Conservation (phyloP, 179 eudicot species). For the Pouteria campechiana region DNA sequence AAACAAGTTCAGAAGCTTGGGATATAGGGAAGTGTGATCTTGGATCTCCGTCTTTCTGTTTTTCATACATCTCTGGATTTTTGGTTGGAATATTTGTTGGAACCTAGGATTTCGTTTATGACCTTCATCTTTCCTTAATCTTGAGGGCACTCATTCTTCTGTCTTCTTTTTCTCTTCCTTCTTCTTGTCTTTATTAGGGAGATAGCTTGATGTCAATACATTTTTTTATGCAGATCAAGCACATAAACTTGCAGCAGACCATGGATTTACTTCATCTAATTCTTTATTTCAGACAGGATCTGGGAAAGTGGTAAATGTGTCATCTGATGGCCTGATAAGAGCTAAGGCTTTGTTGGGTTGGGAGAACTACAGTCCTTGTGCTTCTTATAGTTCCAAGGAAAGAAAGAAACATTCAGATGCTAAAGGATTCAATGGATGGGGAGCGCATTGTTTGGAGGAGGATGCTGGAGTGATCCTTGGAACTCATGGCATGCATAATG, state of each 20-base stretch:
- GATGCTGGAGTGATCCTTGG: slow-evolving; percentile 4
- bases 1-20: too few species aligned
- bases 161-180: too few species aligned
- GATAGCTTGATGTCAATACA: neutral
- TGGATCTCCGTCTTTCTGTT: too few species aligned
- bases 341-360: slow-evolving; percentile 66
- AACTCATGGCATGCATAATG: too few species aligned
- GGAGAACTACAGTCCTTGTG: slow-evolving; percentile 14
- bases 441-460: slow-evolving; percentile 8
- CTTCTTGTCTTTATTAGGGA: neutral
- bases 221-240: slow-evolving; percentile 34
- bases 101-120: too few species aligned
- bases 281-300: slow-evolving; percentile 92
- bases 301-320: slow-evolving; percentile 64
- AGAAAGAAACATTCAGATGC: slow-evolving; percentile 18
- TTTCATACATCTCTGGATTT: neutral
- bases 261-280: slow-evolving; percentile 15
- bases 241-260: slow-evolving; percentile 1
- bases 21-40: too few species aligned
- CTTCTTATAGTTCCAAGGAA: slow-evolving; percentile 21
- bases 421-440: slow-evolving; percentile 12
- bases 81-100: too few species aligned
- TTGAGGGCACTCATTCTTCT: too few species aligned
- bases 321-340: slow-evolving; percentile 53
- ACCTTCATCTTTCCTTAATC: too few species aligned